Evolutionary conservation across 2,329 filamentous ascomycete species (phyloP).

Genomic region (Paecilomyces sp.): DNA sequence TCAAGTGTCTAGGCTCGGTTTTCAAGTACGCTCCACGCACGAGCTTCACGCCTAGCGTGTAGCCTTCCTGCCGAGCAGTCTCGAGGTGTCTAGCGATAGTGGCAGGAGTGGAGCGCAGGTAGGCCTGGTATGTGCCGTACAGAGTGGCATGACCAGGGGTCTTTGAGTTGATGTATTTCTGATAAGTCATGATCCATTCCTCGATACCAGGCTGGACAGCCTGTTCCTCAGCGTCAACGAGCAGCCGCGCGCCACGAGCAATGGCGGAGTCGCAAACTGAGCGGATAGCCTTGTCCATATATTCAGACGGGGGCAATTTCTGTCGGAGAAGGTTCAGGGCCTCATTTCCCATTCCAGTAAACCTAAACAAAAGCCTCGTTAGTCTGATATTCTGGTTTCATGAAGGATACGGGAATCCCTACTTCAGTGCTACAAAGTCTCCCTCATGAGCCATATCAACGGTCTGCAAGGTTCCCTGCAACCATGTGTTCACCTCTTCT

Average conservation of each 20-base stretch:
- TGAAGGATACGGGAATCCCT: constrained; percentile 11
- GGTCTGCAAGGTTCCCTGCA: constrained; percentile 46
- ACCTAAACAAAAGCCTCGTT: constrained; percentile 19
- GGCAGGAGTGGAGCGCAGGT: constrained; percentile 42
- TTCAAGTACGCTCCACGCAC: constrained; percentile 49
- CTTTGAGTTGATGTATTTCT: constrained; percentile 45
- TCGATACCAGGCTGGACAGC: constrained; percentile 46
- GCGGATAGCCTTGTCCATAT: constrained; percentile 37
- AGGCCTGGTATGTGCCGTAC: constrained; percentile 48
- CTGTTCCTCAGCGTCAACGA: constrained; percentile 50
- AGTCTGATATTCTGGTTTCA: background rate
- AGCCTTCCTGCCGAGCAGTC: constrained; percentile 40
- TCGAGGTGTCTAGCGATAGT: constrained; percentile 41
- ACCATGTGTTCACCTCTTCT: constrained; percentile 38
- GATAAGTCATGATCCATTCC: constrained; percentile 46
- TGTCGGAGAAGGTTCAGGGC: constrained; percentile 36
- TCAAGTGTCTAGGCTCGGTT: constrained; percentile 39
- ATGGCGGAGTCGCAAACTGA: constrained; percentile 38
- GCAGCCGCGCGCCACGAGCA: constrained; percentile 37
- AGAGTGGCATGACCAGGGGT: constrained; percentile 45
- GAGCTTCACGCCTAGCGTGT: constrained; percentile 46
- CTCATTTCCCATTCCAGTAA: constrained; percentile 42
- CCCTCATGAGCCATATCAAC: constrained; percentile 46
- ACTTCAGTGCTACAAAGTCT: constrained; percentile 49
- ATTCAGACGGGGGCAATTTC: constrained; percentile 29